Evolutionary conservation across 2,329 filamentous ascomycete species (phyloP).

Genomic region (Aspergillus tubingensis): DNA sequence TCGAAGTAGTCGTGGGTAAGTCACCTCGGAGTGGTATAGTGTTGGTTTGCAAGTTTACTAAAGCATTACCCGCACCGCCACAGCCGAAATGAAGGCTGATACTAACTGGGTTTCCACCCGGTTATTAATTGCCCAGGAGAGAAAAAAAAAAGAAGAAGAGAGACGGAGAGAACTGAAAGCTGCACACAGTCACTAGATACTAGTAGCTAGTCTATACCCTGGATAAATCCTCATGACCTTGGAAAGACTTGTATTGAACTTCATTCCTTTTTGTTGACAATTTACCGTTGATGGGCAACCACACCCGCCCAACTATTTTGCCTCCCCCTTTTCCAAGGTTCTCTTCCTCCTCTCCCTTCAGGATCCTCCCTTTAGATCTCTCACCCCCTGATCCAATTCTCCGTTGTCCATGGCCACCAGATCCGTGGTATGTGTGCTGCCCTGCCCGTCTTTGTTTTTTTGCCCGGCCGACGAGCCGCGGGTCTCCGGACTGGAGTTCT

Average conservation of each 20-base stretch:
- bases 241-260: background rate
- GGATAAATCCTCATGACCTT: background rate
- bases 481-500: background rate
- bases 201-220: background rate
- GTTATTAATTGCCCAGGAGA: no score
- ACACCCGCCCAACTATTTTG: conserved; percentile 1
- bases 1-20: no score
- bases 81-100: background rate
- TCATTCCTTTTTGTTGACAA: conserved; percentile 3
- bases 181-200: no score
- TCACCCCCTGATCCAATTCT: background rate
- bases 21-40: no score
- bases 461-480: background rate
- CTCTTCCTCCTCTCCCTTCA: background rate
- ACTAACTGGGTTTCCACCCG: background rate
- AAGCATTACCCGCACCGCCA: background rate
- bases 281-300: background rate
- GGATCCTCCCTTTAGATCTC: background rate
- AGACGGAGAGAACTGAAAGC: no score
- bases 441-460: background rate
- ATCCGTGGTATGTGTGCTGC: conserved; percentile 1
- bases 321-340: conserved; percentile 16
- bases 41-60: background rate
- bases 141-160: no score
- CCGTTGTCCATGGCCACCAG: background rate